A percentile compares a stretch with the other conserved stretches of the same genome.
Evolutionary conservation across 495 filamentous ascomycete genomes (phyloP).

Genomic region (Podospora fimiseda): DNA sequence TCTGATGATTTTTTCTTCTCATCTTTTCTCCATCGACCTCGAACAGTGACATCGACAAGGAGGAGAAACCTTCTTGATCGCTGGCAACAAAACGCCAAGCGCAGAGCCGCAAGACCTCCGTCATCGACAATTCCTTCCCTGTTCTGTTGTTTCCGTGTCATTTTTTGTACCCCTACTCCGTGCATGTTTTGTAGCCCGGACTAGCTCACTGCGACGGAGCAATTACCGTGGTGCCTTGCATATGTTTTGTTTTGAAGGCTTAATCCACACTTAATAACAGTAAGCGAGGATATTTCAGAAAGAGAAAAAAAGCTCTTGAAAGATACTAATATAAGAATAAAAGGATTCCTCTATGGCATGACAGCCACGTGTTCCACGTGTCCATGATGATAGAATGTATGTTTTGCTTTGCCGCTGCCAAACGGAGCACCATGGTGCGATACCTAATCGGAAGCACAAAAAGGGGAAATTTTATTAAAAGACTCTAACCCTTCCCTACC

Average conservation of each 20-base stretch:
- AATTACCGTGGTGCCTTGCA: background rate
- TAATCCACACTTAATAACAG: background rate
- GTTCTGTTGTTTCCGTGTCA: background rate
- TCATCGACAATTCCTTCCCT: background rate
- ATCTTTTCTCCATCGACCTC: conserved; percentile 1
- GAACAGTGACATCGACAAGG: background rate
- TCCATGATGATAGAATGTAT: too few species aligned
- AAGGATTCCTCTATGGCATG: background rate
- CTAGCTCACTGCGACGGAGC: background rate
- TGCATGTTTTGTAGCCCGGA: background rate
- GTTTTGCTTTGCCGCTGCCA: background rate
- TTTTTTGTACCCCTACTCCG: background rate
- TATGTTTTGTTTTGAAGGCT: background rate
- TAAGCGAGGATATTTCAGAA: background rate
- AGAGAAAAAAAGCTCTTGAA: too few species aligned
- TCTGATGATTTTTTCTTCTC: background rate
- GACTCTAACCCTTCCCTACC: background rate
- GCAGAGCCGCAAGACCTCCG: conserved; percentile 18
- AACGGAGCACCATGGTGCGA: background rate
- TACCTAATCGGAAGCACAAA: background rate
- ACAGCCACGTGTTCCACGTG: background rate
- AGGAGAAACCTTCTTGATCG: background rate
- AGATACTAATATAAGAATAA: too few species aligned
- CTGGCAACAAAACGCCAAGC: conserved; percentile 13
- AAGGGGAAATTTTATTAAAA: too few species aligned